Conservation (phyloP, 108 stramenopile genomes). For the Parietichytrium sp. region DNA sequence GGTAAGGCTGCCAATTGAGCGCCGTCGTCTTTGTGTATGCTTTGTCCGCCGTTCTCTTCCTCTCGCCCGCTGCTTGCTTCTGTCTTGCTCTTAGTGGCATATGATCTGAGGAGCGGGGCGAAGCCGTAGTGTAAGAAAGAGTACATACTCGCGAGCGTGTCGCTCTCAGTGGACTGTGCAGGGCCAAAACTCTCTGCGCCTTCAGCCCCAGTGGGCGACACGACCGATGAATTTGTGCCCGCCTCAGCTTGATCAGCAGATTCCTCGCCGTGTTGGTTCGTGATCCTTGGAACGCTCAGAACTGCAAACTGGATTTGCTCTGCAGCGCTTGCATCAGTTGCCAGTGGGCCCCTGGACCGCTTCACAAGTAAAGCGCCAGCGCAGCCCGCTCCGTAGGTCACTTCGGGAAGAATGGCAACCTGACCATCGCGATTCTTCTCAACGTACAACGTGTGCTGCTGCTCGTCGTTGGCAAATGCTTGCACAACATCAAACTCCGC, state of each 20-base stretch:
- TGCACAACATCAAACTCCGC: too few species aligned
- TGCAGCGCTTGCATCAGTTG: background rate
- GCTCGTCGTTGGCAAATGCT: background rate
- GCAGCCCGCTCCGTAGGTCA: conserved; percentile 8
- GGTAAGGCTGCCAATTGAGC: background rate
- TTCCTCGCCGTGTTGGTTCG: background rate
- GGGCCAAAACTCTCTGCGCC: background rate
- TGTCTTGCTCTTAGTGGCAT: background rate
- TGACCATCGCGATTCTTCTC: background rate
- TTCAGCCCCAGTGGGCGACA: background rate
- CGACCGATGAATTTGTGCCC: background rate
- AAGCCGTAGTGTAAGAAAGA: background rate
- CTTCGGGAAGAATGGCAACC: background rate
- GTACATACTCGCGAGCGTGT: background rate
- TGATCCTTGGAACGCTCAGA: background rate
- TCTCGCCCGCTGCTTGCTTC: background rate
- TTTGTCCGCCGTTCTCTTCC: background rate
- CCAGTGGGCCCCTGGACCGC: background rate
- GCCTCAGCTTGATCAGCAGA: too few species aligned
- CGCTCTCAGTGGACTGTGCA: background rate
- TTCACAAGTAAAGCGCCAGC: conserved; percentile 28
- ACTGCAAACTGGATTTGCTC: background rate
- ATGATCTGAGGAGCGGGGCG: background rate
- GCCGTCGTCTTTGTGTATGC: too few species aligned
- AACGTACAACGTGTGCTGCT: background rate